phyloP scores from a whole-genome alignment of 2,329 filamentous ascomycete species.

The Westerdykella sp. region DNA sequence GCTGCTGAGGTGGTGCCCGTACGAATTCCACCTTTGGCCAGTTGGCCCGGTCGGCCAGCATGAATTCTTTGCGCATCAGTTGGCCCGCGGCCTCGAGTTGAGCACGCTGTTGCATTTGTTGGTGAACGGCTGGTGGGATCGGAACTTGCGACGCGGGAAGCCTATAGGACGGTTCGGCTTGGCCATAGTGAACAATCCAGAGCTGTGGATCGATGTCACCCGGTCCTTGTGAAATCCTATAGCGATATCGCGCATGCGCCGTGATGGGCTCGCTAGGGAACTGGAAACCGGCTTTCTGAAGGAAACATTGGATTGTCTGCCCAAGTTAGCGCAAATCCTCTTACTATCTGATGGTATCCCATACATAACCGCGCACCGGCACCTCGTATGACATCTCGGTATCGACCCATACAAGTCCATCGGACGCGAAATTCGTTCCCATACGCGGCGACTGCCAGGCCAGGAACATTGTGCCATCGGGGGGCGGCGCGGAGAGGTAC shows the following conservation, averaged over 20 bases:
- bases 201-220: slow-evolving; percentile 70
- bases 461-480: slow-evolving; percentile 74
- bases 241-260: slow-evolving; percentile 74
- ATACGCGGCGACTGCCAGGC: slow-evolving; percentile 76
- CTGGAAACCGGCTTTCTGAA: slow-evolving; percentile 74
- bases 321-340: slow-evolving; percentile 8
- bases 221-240: slow-evolving; percentile 71
- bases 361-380: slow-evolving; percentile 63
- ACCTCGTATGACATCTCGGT: slow-evolving; percentile 71
- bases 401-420: slow-evolving; percentile 88
- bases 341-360: slow-evolving; percentile 4
- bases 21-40: slow-evolving; percentile 82
- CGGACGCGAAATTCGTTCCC: slow-evolving; percentile 72
- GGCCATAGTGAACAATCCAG: slow-evolving; percentile 88
- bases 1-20: slow-evolving; percentile 18
- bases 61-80: slow-evolving; percentile 81
- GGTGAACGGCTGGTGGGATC: slow-evolving; percentile 53
- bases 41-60: slow-evolving; percentile 80
- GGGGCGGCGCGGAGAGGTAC: slow-evolving; percentile 69
- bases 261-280: slow-evolving; percentile 66
- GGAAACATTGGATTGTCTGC: slow-evolving; percentile 84
- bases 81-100: slow-evolving; percentile 67
- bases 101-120: slow-evolving; percentile 55
- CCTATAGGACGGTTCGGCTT: slow-evolving; percentile 66
- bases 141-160: slow-evolving; percentile 64